These are phyloP conservation scores for Periconia macrospinosa DNA, from an alignment of 2,329 filamentous ascomycete species.

Conservation along the genomic window DNA sequence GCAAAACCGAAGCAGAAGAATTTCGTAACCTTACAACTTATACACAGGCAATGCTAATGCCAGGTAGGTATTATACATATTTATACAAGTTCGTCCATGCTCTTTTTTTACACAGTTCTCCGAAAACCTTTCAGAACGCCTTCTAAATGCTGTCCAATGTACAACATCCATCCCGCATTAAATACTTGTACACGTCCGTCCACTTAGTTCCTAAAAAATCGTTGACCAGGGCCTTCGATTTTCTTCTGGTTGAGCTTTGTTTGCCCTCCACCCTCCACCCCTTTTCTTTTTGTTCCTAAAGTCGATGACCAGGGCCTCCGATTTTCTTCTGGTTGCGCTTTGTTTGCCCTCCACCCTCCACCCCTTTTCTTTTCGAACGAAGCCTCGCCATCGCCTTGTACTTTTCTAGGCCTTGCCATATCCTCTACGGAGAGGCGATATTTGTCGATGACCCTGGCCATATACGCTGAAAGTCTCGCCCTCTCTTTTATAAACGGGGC, in stretches of 20 bases:
- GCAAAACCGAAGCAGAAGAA: too few species aligned
- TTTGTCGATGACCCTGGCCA: conserved; percentile 23
- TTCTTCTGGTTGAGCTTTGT: conserved; percentile 15
- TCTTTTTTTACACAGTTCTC: not conserved
- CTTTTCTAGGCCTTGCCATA: not conserved
- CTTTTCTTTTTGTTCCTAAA: not conserved
- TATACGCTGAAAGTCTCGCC: conserved; percentile 28
- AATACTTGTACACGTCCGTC: not conserved
- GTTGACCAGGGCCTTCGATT: conserved; percentile 17
- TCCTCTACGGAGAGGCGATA: not conserved
- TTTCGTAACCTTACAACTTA: too few species aligned
- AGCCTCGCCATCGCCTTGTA: too few species aligned
- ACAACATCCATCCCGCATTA: not conserved
- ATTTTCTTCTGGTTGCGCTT: conserved; percentile 15
- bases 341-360: conserved; percentile 17
- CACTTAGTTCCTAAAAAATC: not conserved
- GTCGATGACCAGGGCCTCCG: conserved; percentile 15
- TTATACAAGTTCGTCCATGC: not conserved
- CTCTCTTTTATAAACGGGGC: conserved; percentile 26
- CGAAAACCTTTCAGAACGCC: not conserved
- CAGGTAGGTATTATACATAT: too few species aligned
- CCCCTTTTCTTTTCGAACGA: not conserved
- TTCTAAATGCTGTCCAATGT: not conserved
- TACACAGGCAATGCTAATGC: too few species aligned
- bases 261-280: conserved; percentile 15